Evolutionary conservation across 2,329 filamentous ascomycete species (phyloP).

Genomic region (Penicillium occitanis): DNA sequence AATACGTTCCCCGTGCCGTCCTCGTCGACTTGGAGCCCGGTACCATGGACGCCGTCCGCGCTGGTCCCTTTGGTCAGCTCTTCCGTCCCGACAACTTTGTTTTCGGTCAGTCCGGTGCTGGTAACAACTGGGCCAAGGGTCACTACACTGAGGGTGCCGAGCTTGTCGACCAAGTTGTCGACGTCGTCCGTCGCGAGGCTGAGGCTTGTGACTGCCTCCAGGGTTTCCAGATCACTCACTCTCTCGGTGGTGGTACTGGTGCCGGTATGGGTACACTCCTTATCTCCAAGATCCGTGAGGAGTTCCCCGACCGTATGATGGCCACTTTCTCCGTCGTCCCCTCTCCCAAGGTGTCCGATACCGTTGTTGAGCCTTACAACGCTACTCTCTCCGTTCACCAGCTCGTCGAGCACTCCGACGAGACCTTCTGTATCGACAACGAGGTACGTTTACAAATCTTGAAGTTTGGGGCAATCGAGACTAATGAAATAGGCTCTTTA

Average conservation of each 20-base stretch:
- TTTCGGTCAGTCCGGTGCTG: conserved; percentile 98
- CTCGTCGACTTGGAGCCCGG: conserved; percentile 99
- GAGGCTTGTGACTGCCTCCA: conserved; percentile 99
- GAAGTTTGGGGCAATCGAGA: too few species aligned
- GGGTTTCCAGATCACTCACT: conserved; percentile 99
- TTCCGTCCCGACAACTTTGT: conserved; percentile 99
- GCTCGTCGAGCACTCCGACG: conserved; percentile 99
- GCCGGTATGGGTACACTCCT: conserved; percentile 99
- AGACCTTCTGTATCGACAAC: conserved; percentile 99
- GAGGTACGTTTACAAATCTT: conserved; percentile 58
- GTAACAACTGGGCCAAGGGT: conserved; percentile 99
- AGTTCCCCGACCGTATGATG: conserved; percentile 99
- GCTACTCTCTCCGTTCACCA: conserved; percentile 98
- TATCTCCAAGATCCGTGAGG: conserved; percentile 99
- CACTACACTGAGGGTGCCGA: conserved; percentile 99
- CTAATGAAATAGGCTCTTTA: conserved; percentile 69
- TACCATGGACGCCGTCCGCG: conserved; percentile 99
- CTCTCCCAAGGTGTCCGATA: conserved; percentile 99
- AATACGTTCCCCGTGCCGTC: conserved; percentile 98
- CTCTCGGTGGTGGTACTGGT: conserved; percentile 99
- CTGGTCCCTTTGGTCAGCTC: conserved; percentile 96
- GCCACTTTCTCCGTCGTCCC: conserved; percentile 98
- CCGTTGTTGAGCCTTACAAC: conserved; percentile 99
- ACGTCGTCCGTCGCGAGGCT: conserved; percentile 97
- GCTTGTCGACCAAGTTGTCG: conserved; percentile 95